A percentile compares a stretch with the other conserved stretches of the same genome.
Evolutionary conservation across 192 early-diverging fungal species (phyloP).

Genomic region (Radiomyces spectabilis): DNA sequence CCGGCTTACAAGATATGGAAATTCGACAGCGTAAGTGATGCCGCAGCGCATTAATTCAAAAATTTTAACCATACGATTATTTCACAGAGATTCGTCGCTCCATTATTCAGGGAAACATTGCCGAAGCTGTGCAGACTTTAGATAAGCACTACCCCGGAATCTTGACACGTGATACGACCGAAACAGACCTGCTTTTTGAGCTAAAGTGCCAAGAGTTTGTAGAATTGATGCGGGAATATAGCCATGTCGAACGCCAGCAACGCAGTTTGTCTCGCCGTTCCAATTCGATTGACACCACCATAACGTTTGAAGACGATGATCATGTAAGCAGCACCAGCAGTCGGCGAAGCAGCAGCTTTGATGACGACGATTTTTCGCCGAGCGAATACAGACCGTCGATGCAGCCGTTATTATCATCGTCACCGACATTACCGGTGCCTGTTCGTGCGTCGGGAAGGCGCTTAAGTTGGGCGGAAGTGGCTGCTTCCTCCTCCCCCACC

Average conservation of each 20-base stretch:
- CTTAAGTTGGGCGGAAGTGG: conserved; percentile 23
- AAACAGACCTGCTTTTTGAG: conserved; percentile 51
- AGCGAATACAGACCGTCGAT: not conserved
- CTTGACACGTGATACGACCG: conserved; percentile 32
- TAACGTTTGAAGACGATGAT: not conserved
- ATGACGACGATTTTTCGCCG: conserved; percentile 21
- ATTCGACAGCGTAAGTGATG: not conserved
- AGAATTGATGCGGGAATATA: conserved; percentile 36
- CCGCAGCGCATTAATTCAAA: not conserved
- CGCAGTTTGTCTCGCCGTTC: not conserved
- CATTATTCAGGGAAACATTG: conserved; percentile 55
- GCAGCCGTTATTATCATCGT: conserved; percentile 3
- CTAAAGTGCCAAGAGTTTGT: conserved; percentile 63
- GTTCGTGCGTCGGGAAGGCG: conserved; percentile 6
- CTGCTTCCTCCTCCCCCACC: conserved; percentile 14
- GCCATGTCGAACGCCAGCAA: not conserved
- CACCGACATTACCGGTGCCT: conserved; percentile 1
- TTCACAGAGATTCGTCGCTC: conserved; percentile 16
- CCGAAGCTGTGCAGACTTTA: conserved; percentile 43
- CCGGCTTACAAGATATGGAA: not conserved
- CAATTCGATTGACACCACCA: too few species aligned
- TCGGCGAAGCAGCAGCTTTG: too few species aligned
- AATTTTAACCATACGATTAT: not conserved
- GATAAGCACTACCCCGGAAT: conserved; percentile 51
- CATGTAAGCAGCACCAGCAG: conserved; percentile 1